These are phyloP conservation scores for Plasmodium malariae DNA, from an alignment of 169 alveolate species.

Conservation along the genomic window DNA sequence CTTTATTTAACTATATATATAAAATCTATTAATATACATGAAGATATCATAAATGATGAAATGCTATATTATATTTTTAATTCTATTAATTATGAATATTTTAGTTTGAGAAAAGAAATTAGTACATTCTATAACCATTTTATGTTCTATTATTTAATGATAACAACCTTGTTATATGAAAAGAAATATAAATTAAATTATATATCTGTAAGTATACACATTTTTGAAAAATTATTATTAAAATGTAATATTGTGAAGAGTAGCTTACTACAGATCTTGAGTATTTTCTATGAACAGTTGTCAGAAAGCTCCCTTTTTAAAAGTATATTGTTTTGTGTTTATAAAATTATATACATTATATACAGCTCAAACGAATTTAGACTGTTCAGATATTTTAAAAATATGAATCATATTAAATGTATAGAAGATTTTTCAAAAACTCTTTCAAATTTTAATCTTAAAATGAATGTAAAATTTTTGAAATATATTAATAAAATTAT, in stretches of 20 bases:
- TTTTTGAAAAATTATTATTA: conserved; percentile 28
- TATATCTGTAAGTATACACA: conserved; percentile 2
- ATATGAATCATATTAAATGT: neutral
- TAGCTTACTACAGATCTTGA: conserved; percentile 34
- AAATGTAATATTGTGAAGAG: conserved; percentile 36
- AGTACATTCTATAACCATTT: conserved; percentile 37
- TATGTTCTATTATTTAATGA: conserved; percentile 40
- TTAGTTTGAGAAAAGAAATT: conserved; percentile 57
- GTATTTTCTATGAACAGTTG: conserved; percentile 23
- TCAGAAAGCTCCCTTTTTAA: conserved; percentile 6
- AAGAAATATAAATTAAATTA: conserved; percentile 33
- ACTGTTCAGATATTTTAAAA: conserved; percentile 51
- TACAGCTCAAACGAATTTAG: conserved; percentile 49
- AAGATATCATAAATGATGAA: conserved; percentile 69
- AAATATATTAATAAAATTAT: conserved; percentile 17
- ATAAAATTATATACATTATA: conserved; percentile 60
- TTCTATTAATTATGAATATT: conserved; percentile 67
- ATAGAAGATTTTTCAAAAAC: conserved; percentile 1
- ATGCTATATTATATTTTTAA: conserved; percentile 24
- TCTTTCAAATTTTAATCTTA: conserved; percentile 9
- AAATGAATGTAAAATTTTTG: conserved; percentile 33
- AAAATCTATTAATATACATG: conserved; percentile 63
- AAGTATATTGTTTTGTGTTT: conserved; percentile 12
- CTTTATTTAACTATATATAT: conserved; percentile 54
- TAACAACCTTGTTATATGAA: conserved; percentile 3